phyloP scores from a whole-genome alignment of 768 basidiomycete species.

The Lentinula detonsa region DNA sequence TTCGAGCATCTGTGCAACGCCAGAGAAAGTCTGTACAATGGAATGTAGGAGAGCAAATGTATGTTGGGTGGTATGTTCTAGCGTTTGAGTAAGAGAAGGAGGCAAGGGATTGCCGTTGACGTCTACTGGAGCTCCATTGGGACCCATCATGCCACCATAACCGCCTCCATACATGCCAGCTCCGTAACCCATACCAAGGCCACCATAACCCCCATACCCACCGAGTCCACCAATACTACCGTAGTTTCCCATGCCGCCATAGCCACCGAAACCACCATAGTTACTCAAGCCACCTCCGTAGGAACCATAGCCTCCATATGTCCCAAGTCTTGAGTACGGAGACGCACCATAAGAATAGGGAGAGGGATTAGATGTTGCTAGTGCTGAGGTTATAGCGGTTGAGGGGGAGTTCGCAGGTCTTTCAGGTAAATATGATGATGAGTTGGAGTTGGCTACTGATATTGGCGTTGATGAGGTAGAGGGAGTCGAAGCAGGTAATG shows the following conservation, averaged over 20 bases:
- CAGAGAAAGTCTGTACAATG: slow-evolving; percentile 91
- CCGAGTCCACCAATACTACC: slow-evolving; percentile 26
- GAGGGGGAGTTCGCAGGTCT: slow-evolving; percentile 51
- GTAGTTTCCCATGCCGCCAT: slow-evolving; percentile 35
- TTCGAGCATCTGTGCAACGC: slow-evolving; percentile 96
- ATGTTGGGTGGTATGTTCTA: slow-evolving; percentile 84
- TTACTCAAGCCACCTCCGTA: slow-evolving; percentile 18
- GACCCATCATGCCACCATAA: slow-evolving; percentile 34
- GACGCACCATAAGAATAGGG: slow-evolving; percentile 28
- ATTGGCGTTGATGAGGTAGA: slow-evolving; percentile 19
- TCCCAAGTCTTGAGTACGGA: slow-evolving; percentile 37
- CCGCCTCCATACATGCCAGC: slow-evolving; percentile 15
- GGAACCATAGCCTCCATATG: slow-evolving; percentile 18
- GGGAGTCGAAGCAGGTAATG: slow-evolving; percentile 19
- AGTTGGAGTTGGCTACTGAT: slow-evolving; percentile 8
- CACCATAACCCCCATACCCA: slow-evolving; percentile 29
- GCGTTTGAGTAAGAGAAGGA: slow-evolving; percentile 75
- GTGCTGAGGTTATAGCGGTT: slow-evolving; percentile 24
- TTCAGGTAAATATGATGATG: slow-evolving; percentile 52
- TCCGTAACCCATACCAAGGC: slow-evolving; percentile 33
- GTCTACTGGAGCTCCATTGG: slow-evolving; percentile 10
- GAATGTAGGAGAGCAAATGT: slow-evolving; percentile 93
- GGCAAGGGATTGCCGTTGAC: slow-evolving; percentile 37
- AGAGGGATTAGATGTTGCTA: slow-evolving; percentile 37
- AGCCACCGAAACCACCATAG: slow-evolving; percentile 39